Base-by-base conservation (phyloP, 2,329 filamentous ascomycete species). In the Fusarium robinianum region DNA sequence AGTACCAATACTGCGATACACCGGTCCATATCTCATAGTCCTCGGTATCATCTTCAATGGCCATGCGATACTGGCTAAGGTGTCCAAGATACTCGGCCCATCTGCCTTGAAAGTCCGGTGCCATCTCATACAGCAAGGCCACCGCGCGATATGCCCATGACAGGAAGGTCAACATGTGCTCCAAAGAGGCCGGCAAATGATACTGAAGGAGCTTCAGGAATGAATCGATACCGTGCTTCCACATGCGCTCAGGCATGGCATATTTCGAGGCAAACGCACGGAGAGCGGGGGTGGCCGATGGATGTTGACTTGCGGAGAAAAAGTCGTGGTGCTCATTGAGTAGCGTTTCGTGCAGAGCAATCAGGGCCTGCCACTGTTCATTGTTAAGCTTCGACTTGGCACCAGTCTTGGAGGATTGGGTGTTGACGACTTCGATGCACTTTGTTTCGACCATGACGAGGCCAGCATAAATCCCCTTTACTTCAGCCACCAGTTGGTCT, bases 31-130 rank as follows among this genome's bases (percentile, higher is more conserved):
- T 80, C 34, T 95, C 88, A 1, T 87, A 74, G 42, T 92, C 87
- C 3, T 79, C 70, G 14, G 87, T 76, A 50, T 94, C 81, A 26
- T 95, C 87, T 64, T 96, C 91, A 30, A 96, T 90, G 0, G 90
- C 90, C 90, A 96, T 96, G 1, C 78, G 66, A 29, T 95, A 96
- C 14, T 91, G 76, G 0, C 85, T 87, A 0, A 97, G 69, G 61
- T 97, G 91, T 0, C 92, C 92, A 0, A 97, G 71, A 39, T 90
- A 96, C 55, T 96, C 92, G 7, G 95, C 88, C 92, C 92, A 97
- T 0, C 88, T 96, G 44, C 94, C 87, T 38, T 87, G 80, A 54
- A 95, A 96, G 0, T 80, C 76, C 0, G 87, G 84, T 0, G 96
- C 88, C 0, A 88, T 95, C 59, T 97, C 92, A 46, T 90, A 87